These are phyloP conservation scores for Grosmannia serpens DNA, from an alignment of 2,329 filamentous ascomycete species.

Conservation along the genomic window DNA sequence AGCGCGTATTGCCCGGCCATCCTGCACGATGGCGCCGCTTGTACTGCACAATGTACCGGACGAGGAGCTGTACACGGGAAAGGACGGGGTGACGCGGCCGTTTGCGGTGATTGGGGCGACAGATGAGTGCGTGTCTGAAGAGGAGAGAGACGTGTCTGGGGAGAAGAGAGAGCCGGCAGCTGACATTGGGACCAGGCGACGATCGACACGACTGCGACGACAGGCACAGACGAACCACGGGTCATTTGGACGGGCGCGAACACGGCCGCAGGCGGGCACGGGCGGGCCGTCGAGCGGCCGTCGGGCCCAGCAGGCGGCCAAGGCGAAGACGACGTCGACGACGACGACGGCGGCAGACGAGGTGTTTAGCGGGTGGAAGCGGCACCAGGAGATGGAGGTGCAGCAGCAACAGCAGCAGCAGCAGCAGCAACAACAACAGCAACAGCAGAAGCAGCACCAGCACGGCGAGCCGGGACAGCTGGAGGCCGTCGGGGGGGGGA, in stretches of 20 bases:
- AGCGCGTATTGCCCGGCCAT: neutral
- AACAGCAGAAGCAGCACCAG: constrained; percentile 1
- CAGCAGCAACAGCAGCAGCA: constrained; percentile 4
- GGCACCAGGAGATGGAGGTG: constrained; percentile 25
- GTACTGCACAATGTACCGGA: constrained; percentile 60
- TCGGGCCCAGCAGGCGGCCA: constrained; percentile 18
- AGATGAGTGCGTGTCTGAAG: constrained; percentile 7
- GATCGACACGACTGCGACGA: constrained; percentile 35
- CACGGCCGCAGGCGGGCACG: constrained; percentile 33
- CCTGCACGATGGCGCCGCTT: constrained; percentile 44
- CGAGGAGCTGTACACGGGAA: constrained; percentile 54
- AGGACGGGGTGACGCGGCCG: constrained; percentile 52
- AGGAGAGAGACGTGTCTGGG: neutral
- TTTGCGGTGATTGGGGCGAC: constrained; percentile 45
- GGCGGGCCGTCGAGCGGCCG: constrained; percentile 7
- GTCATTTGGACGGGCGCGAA: constrained; percentile 55
- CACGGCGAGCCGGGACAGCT: constrained; percentile 16
- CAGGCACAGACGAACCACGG: constrained; percentile 37
- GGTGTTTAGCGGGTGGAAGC: constrained; percentile 48
- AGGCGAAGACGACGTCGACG: constrained; percentile 42
- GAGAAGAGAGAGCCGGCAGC: neutral
- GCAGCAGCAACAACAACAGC: constrained; percentile 5
- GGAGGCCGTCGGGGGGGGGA: constrained; percentile 19
- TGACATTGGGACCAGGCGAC: constrained; percentile 29
- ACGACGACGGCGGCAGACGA: constrained; percentile 49